Evolutionary conservation across 148 eudicot genomes (phyloP).

Genomic region (Limonium bicolor): DNA sequence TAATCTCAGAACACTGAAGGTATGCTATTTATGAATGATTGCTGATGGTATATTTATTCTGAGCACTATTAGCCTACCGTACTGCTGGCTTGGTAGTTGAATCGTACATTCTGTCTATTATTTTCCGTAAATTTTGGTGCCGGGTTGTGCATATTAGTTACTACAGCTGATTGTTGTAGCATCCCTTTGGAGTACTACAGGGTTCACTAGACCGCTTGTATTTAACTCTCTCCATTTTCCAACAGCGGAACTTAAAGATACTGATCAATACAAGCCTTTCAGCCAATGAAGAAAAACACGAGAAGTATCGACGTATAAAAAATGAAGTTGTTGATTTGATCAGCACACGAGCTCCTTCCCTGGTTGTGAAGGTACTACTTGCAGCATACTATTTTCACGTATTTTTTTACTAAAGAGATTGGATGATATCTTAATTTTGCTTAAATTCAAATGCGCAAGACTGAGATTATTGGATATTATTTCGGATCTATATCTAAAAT

Average conservation of each 20-base stretch:
- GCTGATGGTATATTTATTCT: too few relatives aligned
- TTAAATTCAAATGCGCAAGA: too few relatives aligned
- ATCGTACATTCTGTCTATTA: not conserved
- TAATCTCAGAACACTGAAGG: slow-evolving; percentile 88
- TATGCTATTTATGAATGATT: too few relatives aligned
- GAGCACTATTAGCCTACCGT: too few relatives aligned
- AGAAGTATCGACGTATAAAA: slow-evolving; percentile 58
- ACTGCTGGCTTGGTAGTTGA: too few relatives aligned
- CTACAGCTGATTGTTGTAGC: not conserved
- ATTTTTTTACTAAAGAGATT: too few relatives aligned
- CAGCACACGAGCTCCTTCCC: slow-evolving; percentile 32
- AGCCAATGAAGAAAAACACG: slow-evolving; percentile 82
- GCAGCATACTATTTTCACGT: too few relatives aligned
- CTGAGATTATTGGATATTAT: too few relatives aligned
- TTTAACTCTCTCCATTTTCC: too few relatives aligned
- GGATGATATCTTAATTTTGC: too few relatives aligned
- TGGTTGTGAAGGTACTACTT: slow-evolving; percentile 67
- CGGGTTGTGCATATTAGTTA: not conserved
- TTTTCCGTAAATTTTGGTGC: too few relatives aligned
- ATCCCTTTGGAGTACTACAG: not conserved
- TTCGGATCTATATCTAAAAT: too few relatives aligned
- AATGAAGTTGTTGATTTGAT: slow-evolving; percentile 76
- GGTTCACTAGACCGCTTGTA: not conserved
- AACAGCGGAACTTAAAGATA: slow-evolving; percentile 67
- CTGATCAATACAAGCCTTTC: slow-evolving; percentile 68